phyloP scores from a whole-genome alignment of 2,329 filamentous ascomycete genomes.

The Exophiala xenobiotica region DNA sequence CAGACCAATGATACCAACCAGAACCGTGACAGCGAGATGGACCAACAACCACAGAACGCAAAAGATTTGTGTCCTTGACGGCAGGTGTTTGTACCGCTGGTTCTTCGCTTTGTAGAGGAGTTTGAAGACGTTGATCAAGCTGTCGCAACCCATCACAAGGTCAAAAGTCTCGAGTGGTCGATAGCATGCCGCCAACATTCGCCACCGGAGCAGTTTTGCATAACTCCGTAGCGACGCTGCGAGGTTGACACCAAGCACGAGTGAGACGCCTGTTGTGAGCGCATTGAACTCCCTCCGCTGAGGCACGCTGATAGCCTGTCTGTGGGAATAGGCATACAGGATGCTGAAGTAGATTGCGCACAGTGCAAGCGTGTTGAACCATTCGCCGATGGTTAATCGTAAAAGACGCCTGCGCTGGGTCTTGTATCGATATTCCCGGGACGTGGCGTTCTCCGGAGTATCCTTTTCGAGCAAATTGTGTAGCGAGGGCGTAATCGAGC shows the following conservation, averaged over 20 bases:
- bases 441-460: slow-evolving; percentile 2
- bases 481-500: slow-evolving; percentile 18
- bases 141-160: slow-evolving; percentile 27
- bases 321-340: slow-evolving; percentile 19
- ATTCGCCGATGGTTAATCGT: slow-evolving; percentile 26
- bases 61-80: slow-evolving; percentile 23
- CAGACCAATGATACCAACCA: slow-evolving; percentile 29
- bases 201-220: slow-evolving; percentile 25
- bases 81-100: slow-evolving; percentile 10
- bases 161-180: slow-evolving; percentile 26
- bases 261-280: slow-evolving; percentile 19
- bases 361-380: slow-evolving; percentile 18
- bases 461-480: slow-evolving; percentile 18
- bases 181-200: slow-evolving; percentile 22
- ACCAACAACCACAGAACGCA: slow-evolving; percentile 25
- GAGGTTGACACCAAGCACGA: slow-evolving; percentile 25
- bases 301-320: slow-evolving; percentile 11
- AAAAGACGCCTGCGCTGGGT: slow-evolving; percentile 22
- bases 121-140: slow-evolving; percentile 23
- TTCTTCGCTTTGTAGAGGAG: slow-evolving; percentile 24
- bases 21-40: slow-evolving; percentile 21
- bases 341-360: slow-evolving; percentile 22
- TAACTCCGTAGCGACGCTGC: slow-evolving; percentile 26
- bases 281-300: slow-evolving; percentile 26
- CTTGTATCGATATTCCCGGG: slow-evolving; percentile 15